These are phyloP conservation scores for Lenzites betulinus DNA, from an alignment of 768 basidiomycete genomes.

Conservation along the genomic window DNA sequence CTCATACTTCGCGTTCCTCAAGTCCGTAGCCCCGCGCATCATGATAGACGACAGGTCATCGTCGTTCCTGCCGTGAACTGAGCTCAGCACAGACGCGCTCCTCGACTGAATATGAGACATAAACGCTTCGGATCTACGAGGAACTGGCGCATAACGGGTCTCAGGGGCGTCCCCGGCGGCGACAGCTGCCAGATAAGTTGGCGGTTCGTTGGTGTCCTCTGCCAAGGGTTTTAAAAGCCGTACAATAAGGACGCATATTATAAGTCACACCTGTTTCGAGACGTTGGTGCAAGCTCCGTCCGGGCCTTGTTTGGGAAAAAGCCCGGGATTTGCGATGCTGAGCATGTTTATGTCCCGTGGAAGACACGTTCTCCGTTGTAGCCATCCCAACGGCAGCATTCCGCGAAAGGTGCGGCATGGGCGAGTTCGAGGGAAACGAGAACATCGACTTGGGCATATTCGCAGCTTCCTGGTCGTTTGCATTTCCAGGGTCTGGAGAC, in stretches of 20 bases:
- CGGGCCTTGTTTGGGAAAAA: slow-evolving; percentile 10
- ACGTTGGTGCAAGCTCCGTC: slow-evolving; percentile 25
- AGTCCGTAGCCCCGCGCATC: slow-evolving; percentile 32
- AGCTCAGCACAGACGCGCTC: slow-evolving; percentile 29
- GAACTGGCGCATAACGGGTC: not conserved
- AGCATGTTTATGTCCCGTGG: no score
- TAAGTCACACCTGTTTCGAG: slow-evolving; percentile 10
- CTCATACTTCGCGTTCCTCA: slow-evolving; percentile 29
- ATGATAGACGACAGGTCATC: slow-evolving; percentile 33
- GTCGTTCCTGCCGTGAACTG: slow-evolving; percentile 19
- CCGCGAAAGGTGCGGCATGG: not conserved
- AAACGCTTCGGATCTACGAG: not conserved
- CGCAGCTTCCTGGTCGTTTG: no score
- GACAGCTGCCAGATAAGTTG: not conserved
- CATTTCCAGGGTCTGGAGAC: no score
- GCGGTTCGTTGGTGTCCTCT: slow-evolving; percentile 1
- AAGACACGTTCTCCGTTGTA: not conserved
- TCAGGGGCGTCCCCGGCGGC: not conserved
- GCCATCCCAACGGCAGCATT: no score
- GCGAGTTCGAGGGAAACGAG: not conserved
- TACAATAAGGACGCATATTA: not conserved
- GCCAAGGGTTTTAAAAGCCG: not conserved
- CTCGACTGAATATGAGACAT: slow-evolving; percentile 14
- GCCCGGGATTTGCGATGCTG: not conserved
- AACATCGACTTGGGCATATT: not conserved